phyloP scores from a whole-genome alignment of 768 basidiomycete species.

The Leucosporidium scottii region DNA sequence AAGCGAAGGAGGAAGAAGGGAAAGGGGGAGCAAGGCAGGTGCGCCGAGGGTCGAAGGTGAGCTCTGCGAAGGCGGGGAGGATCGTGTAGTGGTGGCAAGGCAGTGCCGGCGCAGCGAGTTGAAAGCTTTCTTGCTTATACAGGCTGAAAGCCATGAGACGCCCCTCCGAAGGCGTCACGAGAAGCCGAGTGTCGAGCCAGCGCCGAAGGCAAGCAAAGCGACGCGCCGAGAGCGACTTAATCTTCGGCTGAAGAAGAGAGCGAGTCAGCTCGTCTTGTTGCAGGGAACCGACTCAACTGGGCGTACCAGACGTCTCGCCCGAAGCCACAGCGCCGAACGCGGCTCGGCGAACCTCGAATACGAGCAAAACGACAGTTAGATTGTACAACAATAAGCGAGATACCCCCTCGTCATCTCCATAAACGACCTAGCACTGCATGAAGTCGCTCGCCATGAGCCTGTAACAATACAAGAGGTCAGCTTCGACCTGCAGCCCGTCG shows the following conservation, averaged over 20 bases:
- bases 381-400: not conserved
- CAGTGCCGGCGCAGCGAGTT: not conserved
- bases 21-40: too few species aligned
- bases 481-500: not conserved
- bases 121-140: not conserved
- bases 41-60: not conserved
- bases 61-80: too few species aligned
- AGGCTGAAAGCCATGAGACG: too few species aligned
- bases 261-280: too few species aligned
- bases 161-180: too few species aligned
- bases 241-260: too few species aligned
- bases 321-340: not conserved
- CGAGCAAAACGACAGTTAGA: not conserved
- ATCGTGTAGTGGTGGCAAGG: too few species aligned
- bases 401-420: not conserved
- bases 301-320: too few species aligned
- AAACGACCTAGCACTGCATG: conserved; percentile 10
- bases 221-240: not conserved
- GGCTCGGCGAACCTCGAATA: not conserved
- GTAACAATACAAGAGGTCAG: not conserved
- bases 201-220: not conserved
- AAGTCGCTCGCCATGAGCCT: conserved; percentile 31
- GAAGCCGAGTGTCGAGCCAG: not conserved
- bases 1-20: not conserved
- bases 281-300: too few species aligned